These are phyloP conservation scores for Musa troglodytarum DNA, from an alignment of 176 grass and related monocot genomes.

Conservation along the genomic window DNA sequence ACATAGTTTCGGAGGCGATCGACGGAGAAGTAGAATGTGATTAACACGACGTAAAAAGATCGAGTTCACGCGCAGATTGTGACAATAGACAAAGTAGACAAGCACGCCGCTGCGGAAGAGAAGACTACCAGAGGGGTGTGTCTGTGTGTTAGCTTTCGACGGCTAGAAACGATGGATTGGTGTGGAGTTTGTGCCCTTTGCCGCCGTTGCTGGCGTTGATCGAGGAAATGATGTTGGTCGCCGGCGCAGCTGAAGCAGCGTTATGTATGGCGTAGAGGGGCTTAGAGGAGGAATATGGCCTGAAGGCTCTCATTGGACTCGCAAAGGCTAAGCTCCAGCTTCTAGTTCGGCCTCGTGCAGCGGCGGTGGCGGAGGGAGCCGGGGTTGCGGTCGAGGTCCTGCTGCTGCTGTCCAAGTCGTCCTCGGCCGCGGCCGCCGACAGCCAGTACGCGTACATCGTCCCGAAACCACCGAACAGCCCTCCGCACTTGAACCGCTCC, in stretches of 20 bases:
- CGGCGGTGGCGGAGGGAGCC: neutral
- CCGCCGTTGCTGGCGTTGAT: neutral
- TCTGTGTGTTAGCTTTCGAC: too few relatives aligned
- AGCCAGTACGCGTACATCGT: conserved; percentile 45
- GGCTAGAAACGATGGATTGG: too few relatives aligned
- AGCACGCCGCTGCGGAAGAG: too few relatives aligned
- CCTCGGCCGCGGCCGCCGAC: conserved; percentile 27
- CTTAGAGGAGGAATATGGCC: conserved; percentile 33
- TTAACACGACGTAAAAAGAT: too few relatives aligned
- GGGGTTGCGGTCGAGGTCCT: neutral
- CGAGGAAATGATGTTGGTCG: neutral
- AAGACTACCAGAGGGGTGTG: too few relatives aligned
- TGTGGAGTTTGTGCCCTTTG: neutral
- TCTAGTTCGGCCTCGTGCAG: conserved; percentile 28
- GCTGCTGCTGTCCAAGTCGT: conserved; percentile 16
- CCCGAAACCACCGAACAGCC: conserved; percentile 61
- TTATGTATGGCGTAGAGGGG: neutral
- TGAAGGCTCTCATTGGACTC: conserved; percentile 75
- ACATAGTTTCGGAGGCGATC: too few relatives aligned
- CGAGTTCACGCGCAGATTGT: too few relatives aligned
- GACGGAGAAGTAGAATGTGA: too few relatives aligned
- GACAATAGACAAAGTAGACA: too few relatives aligned
- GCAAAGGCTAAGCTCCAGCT: conserved; percentile 83
- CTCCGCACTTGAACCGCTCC: conserved; percentile 50
- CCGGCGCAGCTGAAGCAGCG: neutral